A percentile compares a stretch with the other conserved stretches of the same genome.
These are phyloP conservation scores for Lunularia cruciata DNA, from an alignment of 225 moss, liverwort and hornwort species.

Conservation along the genomic window DNA sequence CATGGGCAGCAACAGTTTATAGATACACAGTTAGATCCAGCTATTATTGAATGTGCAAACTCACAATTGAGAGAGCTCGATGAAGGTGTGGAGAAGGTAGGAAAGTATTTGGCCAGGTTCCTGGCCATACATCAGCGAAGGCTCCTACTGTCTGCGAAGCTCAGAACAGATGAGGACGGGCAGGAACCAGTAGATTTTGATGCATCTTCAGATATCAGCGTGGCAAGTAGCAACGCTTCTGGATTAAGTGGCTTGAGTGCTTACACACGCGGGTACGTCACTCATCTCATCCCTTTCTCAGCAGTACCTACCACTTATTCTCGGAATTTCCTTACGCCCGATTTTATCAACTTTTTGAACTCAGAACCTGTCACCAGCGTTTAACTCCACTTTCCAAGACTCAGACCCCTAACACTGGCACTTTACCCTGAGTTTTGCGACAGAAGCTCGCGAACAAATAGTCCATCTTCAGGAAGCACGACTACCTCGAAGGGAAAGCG, in stretches of 20 bases:
- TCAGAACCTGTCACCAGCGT: not conserved
- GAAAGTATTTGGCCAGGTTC: slow-evolving; percentile 76
- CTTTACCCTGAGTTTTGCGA: not conserved
- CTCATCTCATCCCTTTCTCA: not conserved
- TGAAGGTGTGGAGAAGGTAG: slow-evolving; percentile 79
- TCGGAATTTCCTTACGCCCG: not conserved
- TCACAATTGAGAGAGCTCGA: slow-evolving; percentile 62
- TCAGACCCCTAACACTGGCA: not conserved
- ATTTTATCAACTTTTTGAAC: not conserved
- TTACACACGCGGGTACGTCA: slow-evolving; percentile 67
- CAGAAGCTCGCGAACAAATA: slow-evolving; percentile 23
- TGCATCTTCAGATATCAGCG: slow-evolving; percentile 82
- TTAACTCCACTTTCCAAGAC: not conserved
- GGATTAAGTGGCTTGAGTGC: slow-evolving; percentile 67
- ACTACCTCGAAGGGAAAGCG: slow-evolving; percentile 56
- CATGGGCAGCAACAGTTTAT: slow-evolving; percentile 61
- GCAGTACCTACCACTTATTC: not conserved
- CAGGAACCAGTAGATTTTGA: slow-evolving; percentile 67
- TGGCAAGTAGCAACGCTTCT: slow-evolving; percentile 53
- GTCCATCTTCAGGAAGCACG: slow-evolving; percentile 57
- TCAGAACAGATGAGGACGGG: slow-evolving; percentile 66
- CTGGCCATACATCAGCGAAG: slow-evolving; percentile 79
- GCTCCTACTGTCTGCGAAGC: slow-evolving; percentile 64
- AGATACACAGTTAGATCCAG: slow-evolving; percentile 54
- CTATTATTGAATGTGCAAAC: slow-evolving; percentile 75